Evolutionary conservation across 768 basidiomycete genomes (phyloP), one percentile per base, ranked within the genome.

Genomic region (Tephrocybe sp.): DNA sequence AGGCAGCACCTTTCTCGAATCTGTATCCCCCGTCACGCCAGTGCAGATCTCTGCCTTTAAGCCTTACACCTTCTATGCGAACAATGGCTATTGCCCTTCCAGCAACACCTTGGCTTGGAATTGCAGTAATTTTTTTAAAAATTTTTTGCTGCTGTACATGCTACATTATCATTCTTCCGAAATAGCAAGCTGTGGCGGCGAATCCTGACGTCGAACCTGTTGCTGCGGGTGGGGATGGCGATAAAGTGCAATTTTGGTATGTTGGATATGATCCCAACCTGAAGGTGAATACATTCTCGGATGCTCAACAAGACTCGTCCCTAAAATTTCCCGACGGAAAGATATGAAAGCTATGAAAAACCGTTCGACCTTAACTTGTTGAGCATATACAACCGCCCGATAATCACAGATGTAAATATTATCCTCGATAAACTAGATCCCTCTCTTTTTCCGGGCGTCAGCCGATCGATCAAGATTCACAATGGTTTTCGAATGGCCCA

Each of bases 361-460:
- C n/a, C n/a, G n/a, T n/a, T n/a, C n/a, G n/a, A n/a, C n/a, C n/a
- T n/a, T 45, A 10, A 12, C 44, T 19, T 16, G 35, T 39, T 19
- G 51, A 33, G 39, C 9, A 50, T 17, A 22, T 9, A 16, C 22
- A 65, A 63, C 17, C 48, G 61, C 17, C 56, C 65, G 9, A 33
- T 64, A 14, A 35, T 80, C 32, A 77, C 75, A 0, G 81, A 83
- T 51, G 62, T 51, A 0, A 60, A 76, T 48, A 58, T 80, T 53
- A 50, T 72, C 53, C 57, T 71, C 48, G 39, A 41, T 11, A 20
- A 20, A 22, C 19, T 41, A 19, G 46, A 76, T 51, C 16, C 73
- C 0, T 56, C 67, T 0, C 68, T 80, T 8, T 84, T 84, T 66
- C 80, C 80, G 0, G 79, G 79, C 2, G 45, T 84, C 5, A 59